Base-by-base conservation (phyloP, 495 filamentous ascomycete genomes). In the Talaromyces thailandensis region DNA sequence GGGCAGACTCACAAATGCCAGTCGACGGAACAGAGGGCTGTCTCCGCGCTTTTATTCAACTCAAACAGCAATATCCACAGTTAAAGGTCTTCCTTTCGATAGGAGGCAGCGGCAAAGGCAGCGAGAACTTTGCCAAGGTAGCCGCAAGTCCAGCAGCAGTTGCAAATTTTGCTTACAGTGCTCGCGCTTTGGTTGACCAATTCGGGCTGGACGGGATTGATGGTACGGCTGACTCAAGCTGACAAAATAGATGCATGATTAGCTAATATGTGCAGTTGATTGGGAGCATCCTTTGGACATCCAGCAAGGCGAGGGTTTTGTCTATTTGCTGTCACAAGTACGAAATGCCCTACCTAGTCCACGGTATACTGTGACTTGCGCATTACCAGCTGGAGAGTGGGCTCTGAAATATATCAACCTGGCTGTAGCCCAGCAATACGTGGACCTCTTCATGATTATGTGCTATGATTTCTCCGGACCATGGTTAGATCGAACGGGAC, bases 381-480 rank as follows among this genome's bases (percentile, higher is more conserved):
- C 88, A 37, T 81, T 96, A 2, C 90, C 92, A n/a, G 90, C 88
- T 14, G 84, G 86, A 6, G 82, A 86, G 71, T 86, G 86, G 82
- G 82, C 86, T 1, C 73, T 96, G 35, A 82, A 85, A 62, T 81
- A 93, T 68, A 94, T 96, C 67, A 84, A 93, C 68, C 79, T 96
- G 16, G 73, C 75, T 48, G 75, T 79, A 31, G 85, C 87, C 1
- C 78, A 85, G 23, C 71, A 81, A 50, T 85, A 89, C 58, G 79
- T 96, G 45, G 90, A 96, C 73, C 81, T 86, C 60, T 76, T 96
- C 68, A 95, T 95, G 68, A 73, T 96, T 24, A 93, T 88, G 83
- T 82, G 89, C 6, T 96, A 95, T 69, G 92, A 96, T 71, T 96
- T 95, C 71, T 82, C 82, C n/a, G 91, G 91, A 1, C 81, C 88